These are phyloP conservation scores for Arthroderma uncinatum DNA, from an alignment of 2,329 filamentous ascomycete species.

Conservation along the genomic window DNA sequence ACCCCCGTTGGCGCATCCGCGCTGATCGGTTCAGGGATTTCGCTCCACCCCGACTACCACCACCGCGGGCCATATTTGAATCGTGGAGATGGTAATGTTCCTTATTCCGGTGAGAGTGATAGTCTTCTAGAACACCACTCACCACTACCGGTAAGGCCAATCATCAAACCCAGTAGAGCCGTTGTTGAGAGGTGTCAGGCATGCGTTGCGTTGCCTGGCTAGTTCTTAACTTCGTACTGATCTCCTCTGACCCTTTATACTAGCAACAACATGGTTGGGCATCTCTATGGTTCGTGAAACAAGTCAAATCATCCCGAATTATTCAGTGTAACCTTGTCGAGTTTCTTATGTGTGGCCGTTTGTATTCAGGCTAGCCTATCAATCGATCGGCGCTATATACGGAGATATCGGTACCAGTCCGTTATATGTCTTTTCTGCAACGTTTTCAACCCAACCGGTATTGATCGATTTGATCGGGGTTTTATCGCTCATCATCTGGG, in stretches of 20 bases:
- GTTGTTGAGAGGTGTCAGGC: no score
- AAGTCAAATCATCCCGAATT: not conserved
- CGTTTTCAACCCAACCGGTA: constrained; percentile 37
- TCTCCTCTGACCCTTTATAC: not conserved
- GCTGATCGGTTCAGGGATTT: not conserved
- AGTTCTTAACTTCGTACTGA: not conserved
- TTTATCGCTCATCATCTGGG: constrained; percentile 46
- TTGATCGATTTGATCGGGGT: constrained; percentile 42
- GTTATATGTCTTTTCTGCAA: constrained; percentile 47
- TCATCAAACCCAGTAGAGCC: not conserved
- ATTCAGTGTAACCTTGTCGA: not conserved
- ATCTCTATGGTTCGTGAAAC: constrained; percentile 13
- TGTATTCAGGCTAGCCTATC: constrained; percentile 39
- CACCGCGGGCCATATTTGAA: not conserved
- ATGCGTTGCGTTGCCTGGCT: not conserved
- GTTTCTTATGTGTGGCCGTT: not conserved
- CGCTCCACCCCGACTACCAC: not conserved
- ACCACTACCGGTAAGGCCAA: not conserved
- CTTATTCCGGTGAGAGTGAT: not conserved
- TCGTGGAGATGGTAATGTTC: not conserved
- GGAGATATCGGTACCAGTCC: constrained; percentile 50
- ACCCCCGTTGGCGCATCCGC: not conserved
- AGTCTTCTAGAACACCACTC: not conserved
- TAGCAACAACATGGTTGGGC: constrained; percentile 14
- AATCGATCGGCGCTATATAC: constrained; percentile 48